These are phyloP conservation scores for Starmerella geochares DNA, from an alignment of 805 yeast genomes.

Conservation along the genomic window DNA sequence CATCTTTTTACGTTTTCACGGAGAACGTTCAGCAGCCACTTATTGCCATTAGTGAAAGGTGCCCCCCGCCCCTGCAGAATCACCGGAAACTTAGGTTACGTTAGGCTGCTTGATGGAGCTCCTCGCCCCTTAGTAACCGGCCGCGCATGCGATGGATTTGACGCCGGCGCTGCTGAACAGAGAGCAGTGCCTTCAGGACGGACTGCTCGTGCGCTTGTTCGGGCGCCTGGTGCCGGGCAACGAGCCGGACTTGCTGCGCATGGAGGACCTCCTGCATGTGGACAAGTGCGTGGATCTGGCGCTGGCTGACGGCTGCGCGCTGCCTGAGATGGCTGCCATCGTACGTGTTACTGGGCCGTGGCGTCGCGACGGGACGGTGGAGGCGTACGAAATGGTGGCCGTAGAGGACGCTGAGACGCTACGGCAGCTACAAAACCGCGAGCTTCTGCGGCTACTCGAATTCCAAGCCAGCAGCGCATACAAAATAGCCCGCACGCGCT, in stretches of 20 bases:
- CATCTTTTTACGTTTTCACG: no score
- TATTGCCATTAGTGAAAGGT: no score
- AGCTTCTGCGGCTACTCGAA: background rate
- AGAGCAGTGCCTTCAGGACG: background rate
- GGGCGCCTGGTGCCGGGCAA: background rate
- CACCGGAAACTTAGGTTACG: no score
- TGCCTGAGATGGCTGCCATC: background rate
- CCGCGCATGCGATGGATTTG: background rate
- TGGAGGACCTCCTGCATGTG: background rate
- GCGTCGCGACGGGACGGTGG: background rate
- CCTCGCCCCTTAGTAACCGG: background rate
- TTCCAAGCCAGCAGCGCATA: background rate
- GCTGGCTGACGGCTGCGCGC: background rate
- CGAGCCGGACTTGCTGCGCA: background rate
- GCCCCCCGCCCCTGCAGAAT: no score
- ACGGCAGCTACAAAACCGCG: background rate
- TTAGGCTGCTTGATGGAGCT: background rate
- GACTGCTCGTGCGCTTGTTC: background rate
- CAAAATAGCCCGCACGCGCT: background rate
- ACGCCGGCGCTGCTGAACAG: slow-evolving; percentile 1
- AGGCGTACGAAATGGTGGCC: background rate
- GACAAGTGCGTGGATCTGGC: background rate
- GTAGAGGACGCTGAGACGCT: background rate
- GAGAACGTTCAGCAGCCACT: no score
- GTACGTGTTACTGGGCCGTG: slow-evolving; percentile 2